phyloP scores from a whole-genome alignment of 2,329 filamentous ascomycete species.

The Xylariaceae sp. region DNA sequence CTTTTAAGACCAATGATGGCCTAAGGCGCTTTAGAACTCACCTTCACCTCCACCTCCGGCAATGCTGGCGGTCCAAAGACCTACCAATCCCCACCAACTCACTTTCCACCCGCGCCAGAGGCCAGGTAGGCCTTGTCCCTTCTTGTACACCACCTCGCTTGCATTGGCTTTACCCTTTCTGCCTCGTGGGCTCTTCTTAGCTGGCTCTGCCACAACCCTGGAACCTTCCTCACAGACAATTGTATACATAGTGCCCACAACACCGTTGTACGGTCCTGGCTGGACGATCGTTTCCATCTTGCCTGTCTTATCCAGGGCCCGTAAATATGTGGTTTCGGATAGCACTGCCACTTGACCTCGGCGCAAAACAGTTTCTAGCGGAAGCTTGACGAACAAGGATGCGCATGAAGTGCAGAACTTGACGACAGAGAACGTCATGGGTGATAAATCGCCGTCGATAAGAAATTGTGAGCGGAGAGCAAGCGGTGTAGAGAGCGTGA shows the following conservation, averaged over 20 bases:
- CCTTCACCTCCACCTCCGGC: slow-evolving; percentile 67
- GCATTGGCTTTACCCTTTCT: slow-evolving; percentile 46
- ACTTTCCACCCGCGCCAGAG: slow-evolving; percentile 79
- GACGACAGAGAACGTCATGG: slow-evolving; percentile 79
- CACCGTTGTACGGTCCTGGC: slow-evolving; percentile 80
- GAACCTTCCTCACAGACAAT: slow-evolving; percentile 85
- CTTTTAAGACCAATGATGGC: neutral
- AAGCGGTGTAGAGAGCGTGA: slow-evolving; percentile 83
- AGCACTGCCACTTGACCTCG: slow-evolving; percentile 83
- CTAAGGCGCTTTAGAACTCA: slow-evolving; percentile 55
- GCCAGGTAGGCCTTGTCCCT: slow-evolving; percentile 72
- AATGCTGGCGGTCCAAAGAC: slow-evolving; percentile 74
- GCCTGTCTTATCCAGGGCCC: slow-evolving; percentile 54
- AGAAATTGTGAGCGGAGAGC: slow-evolving; percentile 84
- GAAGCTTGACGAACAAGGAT: slow-evolving; percentile 86
- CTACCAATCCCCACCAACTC: slow-evolving; percentile 78
- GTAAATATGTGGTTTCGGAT: slow-evolving; percentile 58
- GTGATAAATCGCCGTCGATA: slow-evolving; percentile 82
- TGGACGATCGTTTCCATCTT: slow-evolving; percentile 77
- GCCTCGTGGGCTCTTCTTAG: slow-evolving; percentile 34
- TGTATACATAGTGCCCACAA: slow-evolving; percentile 88
- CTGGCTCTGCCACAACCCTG: slow-evolving; percentile 51
- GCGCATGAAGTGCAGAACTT: slow-evolving; percentile 81
- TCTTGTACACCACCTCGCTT: slow-evolving; percentile 55
- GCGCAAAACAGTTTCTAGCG: slow-evolving; percentile 88